Percentiles rank a stretch among this genome's conserved stretches.
Conservation (phyloP, 176 grass and related monocot species). For the Calamus simplicifolius region DNA sequence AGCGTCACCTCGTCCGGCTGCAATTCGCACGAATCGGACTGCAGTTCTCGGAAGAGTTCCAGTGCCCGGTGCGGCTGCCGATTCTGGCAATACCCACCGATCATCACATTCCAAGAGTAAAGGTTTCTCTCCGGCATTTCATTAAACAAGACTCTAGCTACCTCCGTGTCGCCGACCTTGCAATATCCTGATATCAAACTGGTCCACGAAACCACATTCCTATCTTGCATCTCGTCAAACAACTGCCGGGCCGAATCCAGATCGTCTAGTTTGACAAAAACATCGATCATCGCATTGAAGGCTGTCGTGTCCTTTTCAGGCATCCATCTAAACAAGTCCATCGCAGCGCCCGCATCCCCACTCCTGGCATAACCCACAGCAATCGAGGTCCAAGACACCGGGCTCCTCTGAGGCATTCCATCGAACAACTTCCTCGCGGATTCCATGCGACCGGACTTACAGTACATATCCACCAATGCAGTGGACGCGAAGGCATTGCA, state of each 20-base stretch:
- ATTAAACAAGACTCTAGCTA: slow-evolving; percentile 9
- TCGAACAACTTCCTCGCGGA: slow-evolving; percentile 16
- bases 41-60: slow-evolving; percentile 17
- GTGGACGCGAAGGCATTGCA: slow-evolving; percentile 11
- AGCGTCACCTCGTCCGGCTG: slow-evolving; percentile 18
- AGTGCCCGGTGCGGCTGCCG: slow-evolving; percentile 7
- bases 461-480: slow-evolving; percentile 16
- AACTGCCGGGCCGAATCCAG: slow-evolving; percentile 6
- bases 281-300: slow-evolving; percentile 23
- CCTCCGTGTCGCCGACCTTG: slow-evolving; percentile 12
- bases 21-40: not conserved
- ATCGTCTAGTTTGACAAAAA: slow-evolving; percentile 11
- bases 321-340: slow-evolving; percentile 18
- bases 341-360: slow-evolving; percentile 5
- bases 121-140: slow-evolving; percentile 19
- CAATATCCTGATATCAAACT: slow-evolving; percentile 23
- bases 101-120: slow-evolving; percentile 25
- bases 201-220: slow-evolving; percentile 23
- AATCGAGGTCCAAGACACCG: slow-evolving; percentile 21
- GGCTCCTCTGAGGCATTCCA: slow-evolving; percentile 6
- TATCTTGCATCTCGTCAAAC: slow-evolving; percentile 12
- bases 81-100: slow-evolving; percentile 20
- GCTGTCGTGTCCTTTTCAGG: slow-evolving; percentile 22
- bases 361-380: slow-evolving; percentile 11
- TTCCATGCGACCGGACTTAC: not conserved